A percentile compares a stretch with the other conserved stretches of the same genome.
Evolutionary conservation across 352 stramenopile genomes (phyloP).

Genomic region (Phytophthora litchii): DNA sequence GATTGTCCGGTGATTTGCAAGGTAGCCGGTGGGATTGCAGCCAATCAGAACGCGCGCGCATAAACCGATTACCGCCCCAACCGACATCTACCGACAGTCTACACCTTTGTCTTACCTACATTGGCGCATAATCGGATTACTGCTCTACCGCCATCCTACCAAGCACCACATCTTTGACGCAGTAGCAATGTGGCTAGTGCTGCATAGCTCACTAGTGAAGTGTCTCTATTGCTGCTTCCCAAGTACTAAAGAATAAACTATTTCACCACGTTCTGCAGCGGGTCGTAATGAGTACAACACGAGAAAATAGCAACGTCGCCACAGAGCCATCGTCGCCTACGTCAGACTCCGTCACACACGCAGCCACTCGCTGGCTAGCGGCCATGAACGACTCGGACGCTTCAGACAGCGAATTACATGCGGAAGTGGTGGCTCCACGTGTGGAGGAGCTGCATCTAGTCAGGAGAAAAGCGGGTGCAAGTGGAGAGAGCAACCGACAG

Average conservation of each 20-base stretch:
- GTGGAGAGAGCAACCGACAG: neutral
- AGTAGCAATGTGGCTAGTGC: neutral
- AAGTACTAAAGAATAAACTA: neutral
- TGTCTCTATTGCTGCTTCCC: neutral
- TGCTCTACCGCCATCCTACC: constrained; percentile 5
- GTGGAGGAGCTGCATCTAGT: constrained; percentile 3
- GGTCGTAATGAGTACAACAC: constrained; percentile 6
- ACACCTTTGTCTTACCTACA: neutral
- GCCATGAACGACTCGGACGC: constrained; percentile 26
- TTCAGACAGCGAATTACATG: constrained; percentile 15
- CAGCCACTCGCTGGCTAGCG: constrained; percentile 28
- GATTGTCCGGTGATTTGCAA: constrained; percentile 15
- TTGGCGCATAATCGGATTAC: constrained; percentile 21
- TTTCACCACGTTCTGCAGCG: neutral
- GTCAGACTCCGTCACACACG: constrained; percentile 19
- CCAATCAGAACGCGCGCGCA: constrained; percentile 7
- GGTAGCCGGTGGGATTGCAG: neutral
- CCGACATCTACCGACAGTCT: constrained; percentile 16
- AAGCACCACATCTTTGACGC: constrained; percentile 26
- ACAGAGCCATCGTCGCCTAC: constrained; percentile 1
- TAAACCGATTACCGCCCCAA: constrained; percentile 6
- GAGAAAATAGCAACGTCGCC: constrained; percentile 1
- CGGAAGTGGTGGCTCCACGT: constrained; percentile 2
- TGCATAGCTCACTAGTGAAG: neutral
- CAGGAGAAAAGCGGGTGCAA: neutral